These are phyloP conservation scores for Phaeosphaeriaceae sp. DNA, from an alignment of 2,329 filamentous ascomycete species.

Conservation along the genomic window DNA sequence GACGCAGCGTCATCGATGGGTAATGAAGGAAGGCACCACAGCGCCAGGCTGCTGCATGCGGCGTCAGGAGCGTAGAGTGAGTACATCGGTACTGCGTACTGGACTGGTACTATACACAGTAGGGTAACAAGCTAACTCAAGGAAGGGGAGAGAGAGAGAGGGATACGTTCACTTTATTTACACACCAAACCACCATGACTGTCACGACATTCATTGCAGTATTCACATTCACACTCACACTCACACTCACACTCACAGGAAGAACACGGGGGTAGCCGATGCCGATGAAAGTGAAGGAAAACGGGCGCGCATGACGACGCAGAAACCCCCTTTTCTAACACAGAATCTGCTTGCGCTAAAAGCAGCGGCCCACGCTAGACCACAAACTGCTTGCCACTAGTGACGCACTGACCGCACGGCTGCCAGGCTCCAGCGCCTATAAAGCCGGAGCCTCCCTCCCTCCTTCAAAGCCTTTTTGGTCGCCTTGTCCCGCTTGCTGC, in stretches of 20 bases:
- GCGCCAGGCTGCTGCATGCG: background rate
- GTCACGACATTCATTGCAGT: no score
- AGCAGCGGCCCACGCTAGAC: constrained; percentile 25
- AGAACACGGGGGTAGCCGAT: no score
- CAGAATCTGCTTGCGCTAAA: constrained; percentile 37
- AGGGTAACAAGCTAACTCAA: no score
- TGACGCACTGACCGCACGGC: constrained; percentile 13
- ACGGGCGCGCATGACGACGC: constrained; percentile 23
- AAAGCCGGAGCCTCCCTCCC: constrained; percentile 32
- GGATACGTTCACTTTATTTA: no score
- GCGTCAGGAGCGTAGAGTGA: background rate
- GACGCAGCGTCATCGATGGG: constrained; percentile 31
- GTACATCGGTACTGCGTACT: background rate
- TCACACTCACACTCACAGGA: background rate
- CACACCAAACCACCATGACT: background rate
- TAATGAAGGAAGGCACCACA: constrained; percentile 8
- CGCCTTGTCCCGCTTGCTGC: constrained; percentile 36
- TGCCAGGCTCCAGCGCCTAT: constrained; percentile 24
- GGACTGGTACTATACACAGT: no score
- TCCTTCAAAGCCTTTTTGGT: constrained; percentile 34
- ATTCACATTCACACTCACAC: no score
- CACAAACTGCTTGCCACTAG: constrained; percentile 17
- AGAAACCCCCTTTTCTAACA: constrained; percentile 31
- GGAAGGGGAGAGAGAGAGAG: no score
- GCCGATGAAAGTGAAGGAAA: constrained; percentile 16